phyloP scores from a whole-genome alignment of 2,329 filamentous ascomycete species.

The Fusarium sambucinum region DNA sequence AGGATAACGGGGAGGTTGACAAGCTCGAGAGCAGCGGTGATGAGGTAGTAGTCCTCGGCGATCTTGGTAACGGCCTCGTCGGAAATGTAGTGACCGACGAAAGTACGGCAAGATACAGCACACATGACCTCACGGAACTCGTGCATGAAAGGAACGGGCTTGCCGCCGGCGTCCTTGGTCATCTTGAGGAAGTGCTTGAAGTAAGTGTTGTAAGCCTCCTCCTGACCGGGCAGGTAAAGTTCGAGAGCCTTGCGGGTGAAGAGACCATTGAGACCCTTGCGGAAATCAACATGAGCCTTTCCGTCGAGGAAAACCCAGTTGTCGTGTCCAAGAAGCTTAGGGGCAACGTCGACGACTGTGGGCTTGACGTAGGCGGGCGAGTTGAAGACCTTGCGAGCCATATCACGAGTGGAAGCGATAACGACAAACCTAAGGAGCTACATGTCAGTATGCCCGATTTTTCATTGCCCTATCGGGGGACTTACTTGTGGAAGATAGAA shows the following conservation, averaged over 20 bases:
- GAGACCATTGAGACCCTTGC: slow-evolving; percentile 93
- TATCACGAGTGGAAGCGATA: slow-evolving; percentile 93
- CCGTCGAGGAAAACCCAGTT: slow-evolving; percentile 99
- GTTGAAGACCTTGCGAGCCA: slow-evolving; percentile 97
- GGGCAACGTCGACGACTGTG: slow-evolving; percentile 92
- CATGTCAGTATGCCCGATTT: slow-evolving; percentile 18
- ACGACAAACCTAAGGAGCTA: slow-evolving; percentile 81
- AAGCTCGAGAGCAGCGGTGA: slow-evolving; percentile 93
- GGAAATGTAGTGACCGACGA: slow-evolving; percentile 94
- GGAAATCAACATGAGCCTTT: slow-evolving; percentile 94
- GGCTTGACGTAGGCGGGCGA: slow-evolving; percentile 93
- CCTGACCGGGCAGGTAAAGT: slow-evolving; percentile 89
- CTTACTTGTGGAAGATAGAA: slow-evolving; percentile 98
- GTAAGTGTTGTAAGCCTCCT: slow-evolving; percentile 90
- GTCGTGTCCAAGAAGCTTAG: slow-evolving; percentile 89
- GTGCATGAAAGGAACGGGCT: slow-evolving; percentile 88
- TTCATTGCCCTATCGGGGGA: too few species aligned
- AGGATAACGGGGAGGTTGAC: slow-evolving; percentile 99
- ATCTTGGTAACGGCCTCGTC: slow-evolving; percentile 93
- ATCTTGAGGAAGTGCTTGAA: slow-evolving; percentile 82
- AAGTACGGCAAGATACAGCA: slow-evolving; percentile 94
- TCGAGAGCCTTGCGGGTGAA: slow-evolving; percentile 93
- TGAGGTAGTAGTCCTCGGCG: slow-evolving; percentile 95
- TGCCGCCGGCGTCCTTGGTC: slow-evolving; percentile 76
- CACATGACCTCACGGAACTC: slow-evolving; percentile 95